A percentile compares a stretch with the other conserved stretches of the same genome.
Evolutionary conservation across 768 basidiomycete species (phyloP).

Genomic region (Lactifluus subvellereus): DNA sequence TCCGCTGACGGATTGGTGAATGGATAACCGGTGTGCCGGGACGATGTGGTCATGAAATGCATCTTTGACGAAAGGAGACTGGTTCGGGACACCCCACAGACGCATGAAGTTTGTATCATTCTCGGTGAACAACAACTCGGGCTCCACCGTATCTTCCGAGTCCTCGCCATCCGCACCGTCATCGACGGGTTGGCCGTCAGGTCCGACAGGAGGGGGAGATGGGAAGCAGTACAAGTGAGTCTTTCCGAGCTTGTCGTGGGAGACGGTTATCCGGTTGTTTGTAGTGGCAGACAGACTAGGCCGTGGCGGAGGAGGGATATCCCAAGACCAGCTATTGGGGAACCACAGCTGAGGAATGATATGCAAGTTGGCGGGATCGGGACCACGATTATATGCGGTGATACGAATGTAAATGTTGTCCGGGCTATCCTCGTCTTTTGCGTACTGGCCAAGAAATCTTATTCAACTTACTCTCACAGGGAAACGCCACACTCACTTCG

Average conservation of each 20-base stretch:
- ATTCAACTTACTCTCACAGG: neutral
- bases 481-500: slow-evolving; percentile 53
- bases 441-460: slow-evolving; percentile 55
- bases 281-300: slow-evolving; percentile 53
- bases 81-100: slow-evolving; percentile 85
- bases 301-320: slow-evolving; percentile 56
- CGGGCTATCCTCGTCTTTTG: slow-evolving; percentile 91
- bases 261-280: slow-evolving; percentile 59
- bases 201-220: slow-evolving; percentile 84
- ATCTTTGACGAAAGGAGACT: slow-evolving; percentile 83
- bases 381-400: slow-evolving; percentile 94
- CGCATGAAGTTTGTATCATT: slow-evolving; percentile 95
- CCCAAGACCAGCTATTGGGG: slow-evolving; percentile 99
- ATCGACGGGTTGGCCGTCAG: slow-evolving; percentile 48
- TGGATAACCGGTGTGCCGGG: slow-evolving; percentile 67
- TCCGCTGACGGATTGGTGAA: slow-evolving; percentile 20
- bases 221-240: slow-evolving; percentile 85
- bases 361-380: slow-evolving; percentile 90
- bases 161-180: slow-evolving; percentile 50
- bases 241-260: slow-evolving; percentile 69
- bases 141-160: slow-evolving; percentile 56
- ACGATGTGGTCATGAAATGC: slow-evolving; percentile 99
- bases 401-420: slow-evolving; percentile 89
- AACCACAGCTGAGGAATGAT: slow-evolving; percentile 96
- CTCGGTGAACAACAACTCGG: slow-evolving; percentile 89